Conservation (phyloP, 1,284 basidiomycete genomes). For the Athelia psychrophila region DNA sequence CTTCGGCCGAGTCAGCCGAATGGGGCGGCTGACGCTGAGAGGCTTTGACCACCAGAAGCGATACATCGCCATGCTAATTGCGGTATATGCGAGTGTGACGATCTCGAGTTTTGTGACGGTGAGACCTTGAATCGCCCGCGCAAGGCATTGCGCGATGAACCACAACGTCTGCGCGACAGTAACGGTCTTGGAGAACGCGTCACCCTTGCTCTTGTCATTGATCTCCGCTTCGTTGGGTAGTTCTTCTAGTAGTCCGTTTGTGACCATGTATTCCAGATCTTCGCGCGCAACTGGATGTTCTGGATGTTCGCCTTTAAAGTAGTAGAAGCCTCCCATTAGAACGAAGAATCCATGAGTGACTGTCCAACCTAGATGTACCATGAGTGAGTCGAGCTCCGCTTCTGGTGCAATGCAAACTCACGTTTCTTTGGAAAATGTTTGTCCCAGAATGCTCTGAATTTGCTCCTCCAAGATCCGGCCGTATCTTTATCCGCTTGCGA, state of each 20-base stretch:
- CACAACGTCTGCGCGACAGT: slow-evolving; percentile 20
- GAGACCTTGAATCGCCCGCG: slow-evolving; percentile 4
- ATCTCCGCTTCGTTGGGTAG: slow-evolving; percentile 26
- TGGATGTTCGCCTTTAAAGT: no score
- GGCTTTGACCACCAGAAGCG: slow-evolving; percentile 35
- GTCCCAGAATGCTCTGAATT: no score
- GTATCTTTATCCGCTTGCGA: no score
- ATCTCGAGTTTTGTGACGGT: slow-evolving; percentile 13
- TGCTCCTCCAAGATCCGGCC: no score
- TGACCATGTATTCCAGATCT: neutral
- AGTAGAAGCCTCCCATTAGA: slow-evolving; percentile 29
- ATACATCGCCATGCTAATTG: slow-evolving; percentile 10
- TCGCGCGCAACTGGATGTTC: no score
- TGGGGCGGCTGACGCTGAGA: slow-evolving; percentile 19
- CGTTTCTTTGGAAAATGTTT: no score
- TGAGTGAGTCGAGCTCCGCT: neutral
- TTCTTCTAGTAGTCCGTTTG: neutral
- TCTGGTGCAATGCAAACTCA: no score
- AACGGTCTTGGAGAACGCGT: slow-evolving; percentile 27
- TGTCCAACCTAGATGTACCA: slow-evolving; percentile 15
- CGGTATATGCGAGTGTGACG: slow-evolving; percentile 12
- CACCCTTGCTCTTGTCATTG: slow-evolving; percentile 32
- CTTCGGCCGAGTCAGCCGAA: no score
- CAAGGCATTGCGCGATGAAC: slow-evolving; percentile 13
- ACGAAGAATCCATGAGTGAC: slow-evolving; percentile 24